Conservation (phyloP, 2,329 filamentous ascomycete species). For the Aspergillus sp. region DNA sequence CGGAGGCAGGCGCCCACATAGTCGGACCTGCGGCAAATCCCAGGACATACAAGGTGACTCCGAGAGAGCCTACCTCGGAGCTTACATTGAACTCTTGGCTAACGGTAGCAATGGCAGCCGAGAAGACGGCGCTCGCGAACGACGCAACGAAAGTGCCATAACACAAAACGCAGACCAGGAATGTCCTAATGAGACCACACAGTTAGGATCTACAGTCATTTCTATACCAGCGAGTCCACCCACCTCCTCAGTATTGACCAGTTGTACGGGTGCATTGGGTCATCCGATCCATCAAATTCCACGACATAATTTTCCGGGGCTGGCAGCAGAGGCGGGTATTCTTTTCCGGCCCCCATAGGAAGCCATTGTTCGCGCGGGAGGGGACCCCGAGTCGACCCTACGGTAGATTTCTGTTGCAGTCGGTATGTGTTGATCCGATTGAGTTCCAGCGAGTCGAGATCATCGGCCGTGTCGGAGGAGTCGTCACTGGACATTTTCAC, state of each 20-base stretch:
- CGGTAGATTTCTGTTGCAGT: constrained; percentile 21
- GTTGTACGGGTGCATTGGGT: constrained; percentile 54
- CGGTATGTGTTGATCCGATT: constrained; percentile 23
- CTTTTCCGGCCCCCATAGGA: constrained; percentile 41
- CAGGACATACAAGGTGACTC: constrained; percentile 50
- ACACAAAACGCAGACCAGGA: constrained; percentile 25
- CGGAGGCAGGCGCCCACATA: constrained; percentile 62
- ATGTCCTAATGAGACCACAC: constrained; percentile 5
- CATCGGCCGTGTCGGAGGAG: constrained; percentile 12
- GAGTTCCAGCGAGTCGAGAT: constrained; percentile 19
- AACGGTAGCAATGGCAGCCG: constrained; percentile 59
- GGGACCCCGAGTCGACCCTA: constrained; percentile 21
- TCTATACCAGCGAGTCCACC: neutral
- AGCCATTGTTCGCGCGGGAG: constrained; percentile 22
- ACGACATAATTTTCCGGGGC: constrained; percentile 55
- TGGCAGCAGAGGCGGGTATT: constrained; percentile 51
- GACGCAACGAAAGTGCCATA: constrained; percentile 53
- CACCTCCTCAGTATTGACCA: constrained; percentile 50
- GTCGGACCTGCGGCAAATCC: constrained; percentile 61
- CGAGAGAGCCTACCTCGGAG: constrained; percentile 45
- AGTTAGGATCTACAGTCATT: neutral
- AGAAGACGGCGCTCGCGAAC: constrained; percentile 65
- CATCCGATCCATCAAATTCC: constrained; percentile 54
- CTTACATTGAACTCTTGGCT: constrained; percentile 49
- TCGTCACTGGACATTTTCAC: constrained; percentile 10